phyloP scores from a whole-genome alignment of 805 yeast species.

The Lachancea sp. region DNA sequence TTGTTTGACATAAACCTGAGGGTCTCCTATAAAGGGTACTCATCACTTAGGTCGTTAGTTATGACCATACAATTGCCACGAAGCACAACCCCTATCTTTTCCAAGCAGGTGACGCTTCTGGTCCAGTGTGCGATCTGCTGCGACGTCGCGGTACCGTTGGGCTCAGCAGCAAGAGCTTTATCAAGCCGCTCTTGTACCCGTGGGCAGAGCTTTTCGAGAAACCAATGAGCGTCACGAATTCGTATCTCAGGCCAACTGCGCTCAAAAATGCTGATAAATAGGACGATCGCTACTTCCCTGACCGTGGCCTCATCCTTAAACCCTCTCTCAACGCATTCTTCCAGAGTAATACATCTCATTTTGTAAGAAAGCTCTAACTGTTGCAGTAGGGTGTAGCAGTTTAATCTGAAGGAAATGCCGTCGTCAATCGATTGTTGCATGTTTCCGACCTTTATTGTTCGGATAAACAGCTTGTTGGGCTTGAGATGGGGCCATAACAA shows the following conservation, averaged over 20 bases:
- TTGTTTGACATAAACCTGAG: no score
- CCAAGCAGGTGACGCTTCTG: slow-evolving; percentile 1
- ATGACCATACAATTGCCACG: neutral
- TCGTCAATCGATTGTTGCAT: slow-evolving; percentile 29
- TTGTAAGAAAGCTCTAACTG: slow-evolving; percentile 3
- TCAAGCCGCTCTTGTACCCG: slow-evolving; percentile 5
- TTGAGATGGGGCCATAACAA: slow-evolving; percentile 17
- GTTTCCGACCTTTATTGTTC: slow-evolving; percentile 29
- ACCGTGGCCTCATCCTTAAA: slow-evolving; percentile 6
- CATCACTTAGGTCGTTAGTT: slow-evolving; percentile 2
- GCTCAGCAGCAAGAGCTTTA: slow-evolving; percentile 1
- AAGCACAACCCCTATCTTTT: neutral
- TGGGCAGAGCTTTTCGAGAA: slow-evolving; percentile 4
- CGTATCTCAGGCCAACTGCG: slow-evolving; percentile 5
- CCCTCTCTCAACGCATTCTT: slow-evolving; percentile 9
- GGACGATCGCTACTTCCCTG: slow-evolving; percentile 4
- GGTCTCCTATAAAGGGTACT: no score
- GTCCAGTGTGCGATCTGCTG: slow-evolving; percentile 8
- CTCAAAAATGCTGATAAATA: neutral
- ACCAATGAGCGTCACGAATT: slow-evolving; percentile 8
- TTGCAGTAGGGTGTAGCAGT: slow-evolving; percentile 7
- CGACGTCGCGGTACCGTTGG: slow-evolving; percentile 6
- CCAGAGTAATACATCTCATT: neutral
- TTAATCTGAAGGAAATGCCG: slow-evolving; percentile 6
- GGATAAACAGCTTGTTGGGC: slow-evolving; percentile 23